These are phyloP conservation scores for Rhodotorula sp. DNA, from an alignment of 1,284 basidiomycete genomes.

Conservation along the genomic window DNA sequence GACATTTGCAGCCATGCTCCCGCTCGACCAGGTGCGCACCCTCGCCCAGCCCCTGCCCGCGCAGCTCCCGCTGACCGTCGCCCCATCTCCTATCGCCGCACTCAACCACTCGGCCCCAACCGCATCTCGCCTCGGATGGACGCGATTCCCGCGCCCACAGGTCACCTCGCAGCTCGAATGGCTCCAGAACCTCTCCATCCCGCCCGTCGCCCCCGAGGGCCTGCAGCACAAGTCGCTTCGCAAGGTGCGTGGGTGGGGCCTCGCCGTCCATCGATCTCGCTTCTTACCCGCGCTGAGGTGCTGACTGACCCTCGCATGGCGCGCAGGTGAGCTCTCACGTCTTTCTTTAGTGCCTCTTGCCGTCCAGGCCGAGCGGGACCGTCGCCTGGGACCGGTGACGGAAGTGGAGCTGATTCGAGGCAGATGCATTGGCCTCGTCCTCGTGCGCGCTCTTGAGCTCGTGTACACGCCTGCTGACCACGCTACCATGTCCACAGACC, in stretches of 20 bases:
- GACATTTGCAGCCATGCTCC: constrained; percentile 4
- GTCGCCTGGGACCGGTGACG: neutral
- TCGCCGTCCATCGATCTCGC: constrained; percentile 1
- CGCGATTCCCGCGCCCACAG: constrained; percentile 9
- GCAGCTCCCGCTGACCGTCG: neutral
- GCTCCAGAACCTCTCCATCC: constrained; percentile 76
- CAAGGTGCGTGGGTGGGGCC: constrained; percentile 62
- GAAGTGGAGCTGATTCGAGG: neutral
- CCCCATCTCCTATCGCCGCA: neutral
- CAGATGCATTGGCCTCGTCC: too few relatives aligned
- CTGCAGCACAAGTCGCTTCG: constrained; percentile 80
- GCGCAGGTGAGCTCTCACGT: neutral
- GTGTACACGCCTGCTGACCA: neutral
- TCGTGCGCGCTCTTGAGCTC: too few relatives aligned
- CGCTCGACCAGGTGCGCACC: constrained; percentile 3
- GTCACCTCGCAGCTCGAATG: constrained; percentile 71
- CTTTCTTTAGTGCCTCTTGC: constrained; percentile 28
- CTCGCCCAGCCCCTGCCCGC: neutral
- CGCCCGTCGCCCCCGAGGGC: constrained; percentile 64
- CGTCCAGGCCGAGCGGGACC: neutral
- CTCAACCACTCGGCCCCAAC: neutral
- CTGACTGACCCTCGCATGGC: neutral
- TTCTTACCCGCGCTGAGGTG: neutral
- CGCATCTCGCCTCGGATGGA: neutral
- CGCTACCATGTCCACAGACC: constrained; percentile 61